These are phyloP conservation scores for Penicillium mononematosum DNA, from an alignment of 495 filamentous ascomycete genomes.

Conservation along the genomic window DNA sequence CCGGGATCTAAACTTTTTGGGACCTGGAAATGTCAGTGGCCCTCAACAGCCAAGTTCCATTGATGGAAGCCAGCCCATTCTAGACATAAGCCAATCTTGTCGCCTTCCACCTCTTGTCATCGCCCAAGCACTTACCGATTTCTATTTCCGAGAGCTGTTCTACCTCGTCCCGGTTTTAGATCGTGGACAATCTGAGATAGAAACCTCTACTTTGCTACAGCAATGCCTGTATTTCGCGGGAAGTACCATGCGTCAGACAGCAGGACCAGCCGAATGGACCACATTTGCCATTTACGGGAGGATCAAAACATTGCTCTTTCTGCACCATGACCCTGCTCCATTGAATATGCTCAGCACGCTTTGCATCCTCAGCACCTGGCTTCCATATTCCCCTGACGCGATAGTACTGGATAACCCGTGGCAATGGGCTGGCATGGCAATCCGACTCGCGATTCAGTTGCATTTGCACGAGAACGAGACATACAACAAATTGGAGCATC, in stretches of 20 bases:
- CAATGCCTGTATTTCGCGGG: slow-evolving; percentile 22
- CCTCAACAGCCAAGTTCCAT: slow-evolving; percentile 3
- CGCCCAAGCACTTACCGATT: slow-evolving; percentile 14
- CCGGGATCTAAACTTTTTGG: not conserved
- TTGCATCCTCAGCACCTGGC: slow-evolving; percentile 16
- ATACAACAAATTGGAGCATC: slow-evolving; percentile 1
- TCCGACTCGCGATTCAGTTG: slow-evolving; percentile 18
- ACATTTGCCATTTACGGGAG: slow-evolving; percentile 16
- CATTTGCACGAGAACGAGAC: slow-evolving; percentile 18
- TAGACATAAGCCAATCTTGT: slow-evolving; percentile 11
- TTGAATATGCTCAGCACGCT: slow-evolving; percentile 14
- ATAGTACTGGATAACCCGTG: slow-evolving; percentile 21
- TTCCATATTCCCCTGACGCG: slow-evolving; percentile 7
- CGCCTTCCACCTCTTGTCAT: slow-evolving; percentile 5
- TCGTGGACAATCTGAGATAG: not conserved
- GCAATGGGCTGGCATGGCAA: slow-evolving; percentile 23
- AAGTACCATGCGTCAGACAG: slow-evolving; percentile 16
- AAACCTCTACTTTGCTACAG: slow-evolving; percentile 15
- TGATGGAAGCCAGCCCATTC: slow-evolving; percentile 5
- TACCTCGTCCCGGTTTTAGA: slow-evolving; percentile 16
- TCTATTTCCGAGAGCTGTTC: slow-evolving; percentile 16
- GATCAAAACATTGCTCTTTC: slow-evolving; percentile 18
- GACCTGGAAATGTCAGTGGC: not conserved
- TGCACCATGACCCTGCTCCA: slow-evolving; percentile 13
- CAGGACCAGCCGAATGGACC: slow-evolving; percentile 11